Evolutionary conservation across 1,284 basidiomycete genomes (phyloP).

Genomic region (Phylloboletellus chloephorus): DNA sequence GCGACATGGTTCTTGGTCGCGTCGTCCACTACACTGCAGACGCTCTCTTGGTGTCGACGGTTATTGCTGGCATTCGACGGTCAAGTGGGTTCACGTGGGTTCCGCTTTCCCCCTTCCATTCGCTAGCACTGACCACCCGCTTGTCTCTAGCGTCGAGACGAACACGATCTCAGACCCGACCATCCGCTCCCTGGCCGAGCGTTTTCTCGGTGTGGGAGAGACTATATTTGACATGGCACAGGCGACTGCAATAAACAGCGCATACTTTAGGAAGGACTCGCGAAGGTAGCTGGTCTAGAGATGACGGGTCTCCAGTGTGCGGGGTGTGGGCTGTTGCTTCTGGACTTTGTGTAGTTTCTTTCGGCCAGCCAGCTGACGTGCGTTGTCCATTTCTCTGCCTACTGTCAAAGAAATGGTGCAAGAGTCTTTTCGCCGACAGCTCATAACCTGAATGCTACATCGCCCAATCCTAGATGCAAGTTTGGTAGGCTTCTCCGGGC

Average conservation of each 20-base stretch:
- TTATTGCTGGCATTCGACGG: conserved; percentile 87
- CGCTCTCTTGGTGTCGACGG: conserved; percentile 80
- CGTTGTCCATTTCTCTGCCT: conserved; percentile 21
- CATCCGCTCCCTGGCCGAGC: conserved; percentile 68
- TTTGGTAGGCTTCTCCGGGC: conserved; percentile 2
- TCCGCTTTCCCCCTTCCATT: conserved; percentile 6
- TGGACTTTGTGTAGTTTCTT: conserved; percentile 30
- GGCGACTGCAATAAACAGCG: conserved; percentile 74
- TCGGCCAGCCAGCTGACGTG: conserved; percentile 21
- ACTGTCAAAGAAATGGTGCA: conserved; percentile 26
- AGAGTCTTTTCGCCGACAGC: conserved; percentile 5
- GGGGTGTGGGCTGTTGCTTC: conserved; percentile 17
- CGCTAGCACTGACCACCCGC: conserved; percentile 7
- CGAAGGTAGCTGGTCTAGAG: conserved; percentile 24
- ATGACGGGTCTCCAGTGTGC: conserved; percentile 10
- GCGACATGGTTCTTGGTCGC: conserved; percentile 70
- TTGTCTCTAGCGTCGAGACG: conserved; percentile 56
- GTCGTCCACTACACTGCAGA: conserved; percentile 84
- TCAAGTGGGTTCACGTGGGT: conserved; percentile 87
- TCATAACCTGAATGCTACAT: neutral
- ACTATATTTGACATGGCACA: conserved; percentile 82
- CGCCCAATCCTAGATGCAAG: conserved; percentile 1
- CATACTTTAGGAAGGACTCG: conserved; percentile 63
- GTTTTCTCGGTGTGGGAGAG: conserved; percentile 84
- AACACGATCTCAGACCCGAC: conserved; percentile 70